These are phyloP conservation scores for Pelargonium australe DNA, from an alignment of 441 rosid genomes.

Conservation along the genomic window DNA sequence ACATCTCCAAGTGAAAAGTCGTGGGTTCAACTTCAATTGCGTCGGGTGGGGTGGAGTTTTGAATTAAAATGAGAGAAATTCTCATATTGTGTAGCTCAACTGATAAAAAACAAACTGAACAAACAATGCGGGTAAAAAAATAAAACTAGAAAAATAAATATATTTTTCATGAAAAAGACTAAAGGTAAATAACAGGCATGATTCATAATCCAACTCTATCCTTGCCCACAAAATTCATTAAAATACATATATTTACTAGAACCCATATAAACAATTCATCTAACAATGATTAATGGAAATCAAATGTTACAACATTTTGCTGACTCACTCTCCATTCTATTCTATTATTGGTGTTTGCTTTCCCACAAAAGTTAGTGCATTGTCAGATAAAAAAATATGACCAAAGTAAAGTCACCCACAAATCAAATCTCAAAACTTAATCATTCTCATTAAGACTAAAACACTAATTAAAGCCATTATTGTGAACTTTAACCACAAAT, in stretches of 20 bases:
- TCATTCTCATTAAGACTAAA: not conserved
- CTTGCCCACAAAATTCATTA: too few species aligned
- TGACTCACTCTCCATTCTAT: conserved; percentile 7
- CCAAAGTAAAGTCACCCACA: conserved; percentile 1
- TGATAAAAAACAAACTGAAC: too few species aligned
- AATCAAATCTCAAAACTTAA: not conserved
- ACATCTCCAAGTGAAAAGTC: too few species aligned
- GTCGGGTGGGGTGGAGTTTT: too few species aligned
- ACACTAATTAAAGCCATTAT: not conserved
- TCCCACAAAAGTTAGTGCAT: not conserved
- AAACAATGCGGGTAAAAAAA: too few species aligned
- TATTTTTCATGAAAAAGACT: too few species aligned
- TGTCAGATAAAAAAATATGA: not conserved
- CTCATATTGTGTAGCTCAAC: too few species aligned
- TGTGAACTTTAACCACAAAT: not conserved
- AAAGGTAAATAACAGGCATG: too few species aligned
- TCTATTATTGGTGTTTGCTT: conserved; percentile 1
- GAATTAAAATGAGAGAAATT: too few species aligned
- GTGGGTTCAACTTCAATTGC: too few species aligned
- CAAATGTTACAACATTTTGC: not conserved
- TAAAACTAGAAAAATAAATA: too few species aligned
- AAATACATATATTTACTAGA: not conserved
- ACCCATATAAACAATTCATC: not conserved
- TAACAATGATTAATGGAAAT: not conserved
- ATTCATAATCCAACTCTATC: too few species aligned